A percentile compares a stretch with the other conserved stretches of the same genome.
Evolutionary conservation across 2,329 filamentous ascomycete species (phyloP).

Genomic region (Orbilia brochopaga): DNA sequence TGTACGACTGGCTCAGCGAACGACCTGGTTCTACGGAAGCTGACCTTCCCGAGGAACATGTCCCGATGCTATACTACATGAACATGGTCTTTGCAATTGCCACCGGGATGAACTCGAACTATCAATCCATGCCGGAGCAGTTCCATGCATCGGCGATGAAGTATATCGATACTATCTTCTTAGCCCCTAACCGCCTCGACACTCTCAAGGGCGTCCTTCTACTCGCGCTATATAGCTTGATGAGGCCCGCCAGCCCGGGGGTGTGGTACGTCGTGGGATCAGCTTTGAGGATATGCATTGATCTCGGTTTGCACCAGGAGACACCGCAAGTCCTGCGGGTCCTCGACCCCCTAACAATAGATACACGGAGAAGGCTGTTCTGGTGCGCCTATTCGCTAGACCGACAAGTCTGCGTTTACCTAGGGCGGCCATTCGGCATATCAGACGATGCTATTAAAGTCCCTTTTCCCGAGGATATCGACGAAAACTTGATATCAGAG

Average conservation of each 20-base stretch:
- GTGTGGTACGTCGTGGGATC: constrained; percentile 90
- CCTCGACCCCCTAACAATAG: constrained; percentile 70
- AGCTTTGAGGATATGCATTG: constrained; percentile 84
- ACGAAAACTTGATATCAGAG: constrained; percentile 84
- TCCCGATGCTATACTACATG: constrained; percentile 78
- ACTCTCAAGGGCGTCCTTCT: constrained; percentile 91
- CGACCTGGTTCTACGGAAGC: constrained; percentile 64
- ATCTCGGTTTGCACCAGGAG: constrained; percentile 90
- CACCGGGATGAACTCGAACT: constrained; percentile 69
- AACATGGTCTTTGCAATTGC: constrained; percentile 98
- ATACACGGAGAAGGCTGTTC: constrained; percentile 85
- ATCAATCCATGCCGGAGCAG: constrained; percentile 80
- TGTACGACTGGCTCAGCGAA: constrained; percentile 64
- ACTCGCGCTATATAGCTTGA: constrained; percentile 85
- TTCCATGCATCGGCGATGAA: constrained; percentile 95
- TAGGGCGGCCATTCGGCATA: constrained; percentile 89
- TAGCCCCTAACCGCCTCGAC: constrained; percentile 78
- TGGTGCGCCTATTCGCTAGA: constrained; percentile 97
- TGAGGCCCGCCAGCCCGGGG: constrained; percentile 89
- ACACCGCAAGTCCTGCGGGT: constrained; percentile 62
- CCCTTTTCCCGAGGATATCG: constrained; percentile 84
- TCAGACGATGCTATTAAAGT: constrained; percentile 94
- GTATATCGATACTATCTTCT: constrained; percentile 79
- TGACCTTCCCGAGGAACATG: constrained; percentile 64
- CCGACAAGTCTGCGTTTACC: constrained; percentile 87